Evolutionary conservation across 129 eudicot species (phyloP), one percentile per base, ranked within the genome.

Genomic region (Arctium lappa): DNA sequence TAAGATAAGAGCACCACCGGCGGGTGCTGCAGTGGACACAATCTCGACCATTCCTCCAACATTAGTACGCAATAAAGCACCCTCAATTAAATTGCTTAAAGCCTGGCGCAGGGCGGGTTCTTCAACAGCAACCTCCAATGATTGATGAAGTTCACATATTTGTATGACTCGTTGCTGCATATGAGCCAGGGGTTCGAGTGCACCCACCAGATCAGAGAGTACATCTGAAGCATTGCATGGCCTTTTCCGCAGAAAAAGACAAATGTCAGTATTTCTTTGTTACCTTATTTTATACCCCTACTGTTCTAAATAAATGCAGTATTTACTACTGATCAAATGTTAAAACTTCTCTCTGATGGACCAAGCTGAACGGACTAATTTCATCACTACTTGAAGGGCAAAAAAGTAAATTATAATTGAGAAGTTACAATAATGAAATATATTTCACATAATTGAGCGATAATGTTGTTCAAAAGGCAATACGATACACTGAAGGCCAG

Each of bases 31-130:
- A 1, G 94, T 86, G 73, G 94, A 91, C 34, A 89, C 78, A 11
- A 95, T 91, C 80, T 93, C 95, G 62, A 95, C 87, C 82, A 86
- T 91, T 81, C 99, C 98, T 56, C 95, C 97, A 53, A 90, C 91
- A 81, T 86, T 87, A 5, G 97, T 90, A 50, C 96, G 97, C 87
- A 96, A 75, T 76, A 96, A 73, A 75, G 98, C 98, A 80, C 98
- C 98, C 83, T 96, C 99, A 5, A 96, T 96, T 83, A 96, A 73
- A 87, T 96, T 96, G 91, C 99, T 90, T 63, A 96, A 87, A 70
- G 98, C 99, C 92, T 96, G 99, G 42, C 99, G 97, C 29, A 96
- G 78, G 82, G 95, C 91, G 44, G 97, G 90, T 75, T 91, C 98
- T 87, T 93, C 99, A 30, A 93, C 92, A 62, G 91, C 93, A 84